Evolutionary conservation across 1,284 basidiomycete genomes (phyloP), one percentile per base, ranked within the genome.

Genomic region (Gomphus sp.): DNA sequence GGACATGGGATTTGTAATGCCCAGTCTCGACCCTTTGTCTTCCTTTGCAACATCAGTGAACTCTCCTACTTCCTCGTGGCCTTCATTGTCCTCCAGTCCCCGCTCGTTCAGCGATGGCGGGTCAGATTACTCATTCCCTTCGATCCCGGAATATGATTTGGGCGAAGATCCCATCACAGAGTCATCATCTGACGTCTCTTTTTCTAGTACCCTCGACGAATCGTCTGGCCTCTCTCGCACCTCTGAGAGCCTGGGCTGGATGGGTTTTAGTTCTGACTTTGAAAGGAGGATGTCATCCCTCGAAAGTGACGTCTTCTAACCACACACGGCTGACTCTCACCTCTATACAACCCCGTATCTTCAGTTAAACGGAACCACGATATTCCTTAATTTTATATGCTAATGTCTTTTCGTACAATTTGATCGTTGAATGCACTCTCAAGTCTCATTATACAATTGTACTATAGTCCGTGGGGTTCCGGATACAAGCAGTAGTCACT

Each of bases 11-110:
- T 76, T 89, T 61, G 70, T 89, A 11, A 69, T 90, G 14, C 87
- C 87, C 2, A 85, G 81, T 0, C 75, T 89, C 58, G 86, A 89
- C 67, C 78, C 89, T 63, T 85, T 85, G 0, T 69, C 73, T 12
- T 70, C 68, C 25, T 72, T 72, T 63, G 56, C 64, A 3, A 63
- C 28, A 31, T 31, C 60, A 3, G 56, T 4, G 56, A 54, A 49
- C 11, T 48, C 44, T 22, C 49, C 44, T 16, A 34, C 49, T 69
- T 3, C 70, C 67, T 58, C 65, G 61, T 60, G 65, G 59, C 56
- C 61, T 28, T 51, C 61, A 43, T 50, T 45, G 61, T 52, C 50
- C 62, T 58, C 60, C 57, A 58, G 49, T 58, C 62, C 62, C 34
- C 51, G 59, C 18, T 64, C 64, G 16, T 65, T 65, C 50, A 60